phyloP scores from a whole-genome alignment of 495 filamentous ascomycete species.

The Annulohypoxylon bovei region DNA sequence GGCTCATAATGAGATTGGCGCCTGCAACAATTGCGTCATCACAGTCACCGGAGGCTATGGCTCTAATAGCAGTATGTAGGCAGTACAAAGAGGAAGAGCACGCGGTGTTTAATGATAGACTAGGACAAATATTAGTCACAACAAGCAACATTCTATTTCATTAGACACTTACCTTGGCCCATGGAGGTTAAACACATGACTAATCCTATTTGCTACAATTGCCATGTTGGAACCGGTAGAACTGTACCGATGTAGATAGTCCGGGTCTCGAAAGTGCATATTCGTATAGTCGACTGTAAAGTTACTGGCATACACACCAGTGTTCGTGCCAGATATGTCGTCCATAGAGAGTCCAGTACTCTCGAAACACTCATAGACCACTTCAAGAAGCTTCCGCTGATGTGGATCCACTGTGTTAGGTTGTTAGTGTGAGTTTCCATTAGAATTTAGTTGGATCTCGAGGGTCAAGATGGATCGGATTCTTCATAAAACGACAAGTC shows the following conservation, averaged over 20 bases:
- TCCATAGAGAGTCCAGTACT: constrained; percentile 50
- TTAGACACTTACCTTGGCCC: constrained; percentile 50
- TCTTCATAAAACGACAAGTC: not conserved
- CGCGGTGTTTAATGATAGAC: constrained; percentile 56
- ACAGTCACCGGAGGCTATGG: constrained; percentile 51
- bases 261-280: constrained; percentile 49
- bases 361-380: constrained; percentile 55
- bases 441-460: no score
- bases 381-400: constrained; percentile 50
- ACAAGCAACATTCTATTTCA: not conserved
- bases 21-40: constrained; percentile 53
- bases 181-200: constrained; percentile 60
- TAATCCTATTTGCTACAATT: constrained; percentile 64
- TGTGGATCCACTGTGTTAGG: not conserved
- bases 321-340: constrained; percentile 72
- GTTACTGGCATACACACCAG: constrained; percentile 56
- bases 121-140: not conserved
- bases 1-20: constrained; percentile 50
- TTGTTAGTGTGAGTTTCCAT: not conserved
- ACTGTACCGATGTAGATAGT: constrained; percentile 53
- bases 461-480: not conserved
- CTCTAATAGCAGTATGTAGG: constrained; percentile 48
- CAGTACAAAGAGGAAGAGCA: constrained; percentile 58
- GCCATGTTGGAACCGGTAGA: constrained; percentile 62
- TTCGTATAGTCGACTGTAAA: constrained; percentile 53